Evolutionary conservation across 495 filamentous ascomycete species (phyloP).

Genomic region (Massariosphaeria phaeospora): DNA sequence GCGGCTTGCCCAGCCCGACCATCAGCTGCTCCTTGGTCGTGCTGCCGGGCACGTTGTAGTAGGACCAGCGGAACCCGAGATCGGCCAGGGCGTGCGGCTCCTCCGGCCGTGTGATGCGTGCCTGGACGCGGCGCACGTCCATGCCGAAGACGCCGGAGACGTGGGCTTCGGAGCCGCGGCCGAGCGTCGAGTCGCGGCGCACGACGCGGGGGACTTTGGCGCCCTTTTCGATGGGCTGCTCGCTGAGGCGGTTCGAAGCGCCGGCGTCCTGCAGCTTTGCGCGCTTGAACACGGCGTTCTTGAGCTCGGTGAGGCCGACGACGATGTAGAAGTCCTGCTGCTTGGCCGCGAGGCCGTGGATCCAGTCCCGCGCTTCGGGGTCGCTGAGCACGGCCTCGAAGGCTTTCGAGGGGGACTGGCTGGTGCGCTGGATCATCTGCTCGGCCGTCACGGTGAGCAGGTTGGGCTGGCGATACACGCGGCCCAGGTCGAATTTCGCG

Average conservation of each 20-base stretch:
- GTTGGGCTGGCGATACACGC: constrained; percentile 29
- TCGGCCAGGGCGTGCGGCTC: constrained; percentile 25
- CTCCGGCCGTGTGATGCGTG: constrained; percentile 18
- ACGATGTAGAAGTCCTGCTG: constrained; percentile 27
- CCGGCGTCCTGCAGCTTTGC: constrained; percentile 30
- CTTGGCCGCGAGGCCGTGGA: constrained; percentile 2
- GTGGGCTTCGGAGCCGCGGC: constrained; percentile 14
- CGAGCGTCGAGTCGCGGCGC: constrained; percentile 23
- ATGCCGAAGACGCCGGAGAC: constrained; percentile 32
- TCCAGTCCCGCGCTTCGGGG: constrained; percentile 28
- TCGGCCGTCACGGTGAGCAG: constrained; percentile 28
- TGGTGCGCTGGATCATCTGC: constrained; percentile 32
- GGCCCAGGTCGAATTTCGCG: constrained; percentile 33
- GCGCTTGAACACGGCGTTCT: constrained; percentile 31
- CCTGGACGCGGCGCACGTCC: constrained; percentile 22
- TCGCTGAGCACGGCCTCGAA: constrained; percentile 29
- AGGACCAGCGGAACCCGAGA: constrained; percentile 20
- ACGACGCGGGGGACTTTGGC: constrained; percentile 28
- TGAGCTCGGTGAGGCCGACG: constrained; percentile 30
- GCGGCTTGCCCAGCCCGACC: constrained; percentile 24
- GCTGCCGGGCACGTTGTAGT: constrained; percentile 22
- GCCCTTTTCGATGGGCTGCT: constrained; percentile 26
- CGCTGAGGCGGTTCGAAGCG: constrained; percentile 19
- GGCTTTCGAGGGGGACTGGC: constrained; percentile 4
- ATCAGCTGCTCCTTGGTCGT: constrained; percentile 27